Conservation (phyloP, 768 basidiomycete genomes). For the Tylopilus cervinicoccineus region DNA sequence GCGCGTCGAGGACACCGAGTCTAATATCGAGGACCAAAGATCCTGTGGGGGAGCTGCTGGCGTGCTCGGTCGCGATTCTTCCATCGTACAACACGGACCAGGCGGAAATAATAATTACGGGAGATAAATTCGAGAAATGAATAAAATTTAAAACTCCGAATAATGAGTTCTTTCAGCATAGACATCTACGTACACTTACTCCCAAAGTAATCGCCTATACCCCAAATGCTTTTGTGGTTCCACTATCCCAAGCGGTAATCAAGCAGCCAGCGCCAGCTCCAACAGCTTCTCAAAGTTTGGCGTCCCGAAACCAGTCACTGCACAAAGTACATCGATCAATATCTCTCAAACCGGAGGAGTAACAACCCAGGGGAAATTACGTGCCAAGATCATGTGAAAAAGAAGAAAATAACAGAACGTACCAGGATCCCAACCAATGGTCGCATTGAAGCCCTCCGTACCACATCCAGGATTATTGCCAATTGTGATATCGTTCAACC, state of each 20-base stretch:
- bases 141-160: slow-evolving; percentile 26
- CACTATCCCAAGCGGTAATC: neutral
- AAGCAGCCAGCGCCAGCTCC: slow-evolving; percentile 30
- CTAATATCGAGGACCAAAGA: slow-evolving; percentile 90
- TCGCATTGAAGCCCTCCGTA: slow-evolving; percentile 59
- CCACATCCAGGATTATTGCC: slow-evolving; percentile 62
- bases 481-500: slow-evolving; percentile 54
- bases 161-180: no score
- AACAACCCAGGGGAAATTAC: no score
- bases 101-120: neutral
- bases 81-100: slow-evolving; percentile 25
- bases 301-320: slow-evolving; percentile 55
- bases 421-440: slow-evolving; percentile 62
- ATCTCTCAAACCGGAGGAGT: neutral
- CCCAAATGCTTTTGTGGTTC: slow-evolving; percentile 9
- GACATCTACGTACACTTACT: no score
- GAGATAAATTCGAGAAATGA: neutral
- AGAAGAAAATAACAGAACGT: slow-evolving; percentile 12
- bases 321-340: neutral
- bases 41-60: slow-evolving; percentile 75
- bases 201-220: no score
- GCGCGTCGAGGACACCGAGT: slow-evolving; percentile 78
- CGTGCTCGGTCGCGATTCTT: slow-evolving; percentile 55
- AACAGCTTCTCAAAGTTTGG: slow-evolving; percentile 48
- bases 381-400: no score